These are phyloP conservation scores for Saussurea involucrata DNA, from an alignment of 129 eudicot species.

Conservation along the genomic window DNA sequence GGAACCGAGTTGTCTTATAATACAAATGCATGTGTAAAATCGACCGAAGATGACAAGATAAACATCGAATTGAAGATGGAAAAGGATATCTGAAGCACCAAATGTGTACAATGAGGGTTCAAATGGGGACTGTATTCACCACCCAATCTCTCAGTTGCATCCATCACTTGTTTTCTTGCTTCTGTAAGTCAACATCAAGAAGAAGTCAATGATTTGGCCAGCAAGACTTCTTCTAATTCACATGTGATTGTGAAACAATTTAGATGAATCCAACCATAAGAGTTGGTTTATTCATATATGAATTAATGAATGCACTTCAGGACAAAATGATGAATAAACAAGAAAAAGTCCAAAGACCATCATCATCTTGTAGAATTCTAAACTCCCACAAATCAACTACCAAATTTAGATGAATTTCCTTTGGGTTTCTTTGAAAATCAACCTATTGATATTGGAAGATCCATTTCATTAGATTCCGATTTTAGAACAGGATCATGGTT, in stretches of 20 bases:
- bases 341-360: conserved; percentile 13
- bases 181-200: conserved; percentile 45
- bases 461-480: background rate
- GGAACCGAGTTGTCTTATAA: background rate
- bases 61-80: conserved; percentile 8
- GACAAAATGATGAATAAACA: conserved; percentile 19
- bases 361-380: background rate
- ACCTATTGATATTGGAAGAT: background rate
- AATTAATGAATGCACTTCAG: conserved; percentile 17
- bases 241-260: background rate
- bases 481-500: conserved; percentile 12
- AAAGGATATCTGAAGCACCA: conserved; percentile 96
- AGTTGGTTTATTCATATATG: conserved; percentile 1
- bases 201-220: conserved; percentile 26
- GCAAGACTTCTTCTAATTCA: conserved; percentile 9
- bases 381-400: background rate
- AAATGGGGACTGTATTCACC: conserved; percentile 86
- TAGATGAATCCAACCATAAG: conserved; percentile 20
- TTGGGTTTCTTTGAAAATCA: background rate
- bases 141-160: conserved; percentile 89
- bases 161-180: conserved; percentile 84
- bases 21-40: conserved; percentile 4
- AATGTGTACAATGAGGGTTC: conserved; percentile 87
- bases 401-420: background rate
- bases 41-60: conserved; percentile 1